A percentile compares a stretch with the other conserved stretches of the same genome.
Conservation (phyloP, 1,139 yeast species). For the Taphrina betulina region DNA sequence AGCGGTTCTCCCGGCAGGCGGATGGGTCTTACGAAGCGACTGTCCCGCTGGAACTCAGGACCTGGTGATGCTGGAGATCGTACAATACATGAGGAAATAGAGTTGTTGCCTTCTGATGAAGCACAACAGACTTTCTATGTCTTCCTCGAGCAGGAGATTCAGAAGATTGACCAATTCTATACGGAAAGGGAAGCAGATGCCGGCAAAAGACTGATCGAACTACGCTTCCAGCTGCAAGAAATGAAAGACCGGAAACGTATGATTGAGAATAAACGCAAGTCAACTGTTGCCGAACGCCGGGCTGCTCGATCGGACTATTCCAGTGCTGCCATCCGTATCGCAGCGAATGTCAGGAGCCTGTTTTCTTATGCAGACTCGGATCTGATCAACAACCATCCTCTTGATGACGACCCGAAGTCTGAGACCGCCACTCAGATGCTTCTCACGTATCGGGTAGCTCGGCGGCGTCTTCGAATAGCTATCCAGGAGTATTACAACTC, state of each 20-base stretch:
- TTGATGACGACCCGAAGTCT: conserved; percentile 23
- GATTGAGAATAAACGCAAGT: conserved; percentile 35
- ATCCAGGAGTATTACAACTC: conserved; percentile 76
- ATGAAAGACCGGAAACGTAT: conserved; percentile 55
- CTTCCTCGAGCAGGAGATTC: conserved; percentile 64
- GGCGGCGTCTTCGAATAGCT: conserved; percentile 73
- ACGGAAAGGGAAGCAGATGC: conserved; percentile 60
- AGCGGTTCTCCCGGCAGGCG: too few relatives aligned
- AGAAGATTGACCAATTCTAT: conserved; percentile 62
- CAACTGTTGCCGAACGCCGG: conserved; percentile 10
- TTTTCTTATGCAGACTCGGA: conserved; percentile 19
- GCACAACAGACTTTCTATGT: conserved; percentile 50
- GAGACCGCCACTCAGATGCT: conserved; percentile 34
- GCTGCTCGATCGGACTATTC: conserved; percentile 3
- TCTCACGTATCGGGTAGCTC: conserved; percentile 53
- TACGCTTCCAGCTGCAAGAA: conserved; percentile 68
- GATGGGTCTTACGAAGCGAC: not conserved
- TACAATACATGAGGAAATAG: not conserved
- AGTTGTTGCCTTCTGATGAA: conserved; percentile 1
- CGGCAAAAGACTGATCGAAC: conserved; percentile 57
- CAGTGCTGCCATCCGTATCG: not conserved
- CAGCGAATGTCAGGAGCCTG: conserved; percentile 11
- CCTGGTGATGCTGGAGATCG: not conserved
- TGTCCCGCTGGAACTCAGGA: not conserved
- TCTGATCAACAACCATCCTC: conserved; percentile 3